Evolutionary conservation across 2,329 filamentous ascomycete genomes (phyloP).

Genomic region (Ceratocystiopsis brevicomis): DNA sequence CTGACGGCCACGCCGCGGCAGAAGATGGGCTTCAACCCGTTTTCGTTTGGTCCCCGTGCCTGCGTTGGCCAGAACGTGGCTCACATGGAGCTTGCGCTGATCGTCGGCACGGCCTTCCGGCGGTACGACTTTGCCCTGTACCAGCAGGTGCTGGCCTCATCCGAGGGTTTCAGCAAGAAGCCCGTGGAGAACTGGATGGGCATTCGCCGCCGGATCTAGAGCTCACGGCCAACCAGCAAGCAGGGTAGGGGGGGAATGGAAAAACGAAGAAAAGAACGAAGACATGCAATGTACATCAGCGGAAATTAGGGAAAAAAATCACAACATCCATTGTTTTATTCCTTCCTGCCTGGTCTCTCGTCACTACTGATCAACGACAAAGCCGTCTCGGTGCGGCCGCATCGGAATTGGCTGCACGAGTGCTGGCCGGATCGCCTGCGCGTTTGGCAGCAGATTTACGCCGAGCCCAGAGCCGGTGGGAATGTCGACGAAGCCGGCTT

Average conservation of each 20-base stretch:
- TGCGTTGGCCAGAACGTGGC: conserved; percentile 70
- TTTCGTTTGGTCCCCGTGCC: conserved; percentile 48
- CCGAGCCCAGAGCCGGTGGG: neutral
- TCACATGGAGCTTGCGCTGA: conserved; percentile 74
- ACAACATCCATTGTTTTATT: no score
- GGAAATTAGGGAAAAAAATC: no score
- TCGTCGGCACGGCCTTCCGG: conserved; percentile 46
- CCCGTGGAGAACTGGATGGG: conserved; percentile 29
- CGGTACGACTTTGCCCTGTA: conserved; percentile 29
- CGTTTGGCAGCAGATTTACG: neutral
- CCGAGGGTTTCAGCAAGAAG: conserved; percentile 69
- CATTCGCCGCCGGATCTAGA: no score
- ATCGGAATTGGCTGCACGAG: neutral
- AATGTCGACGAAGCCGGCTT: neutral
- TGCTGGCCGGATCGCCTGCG: neutral
- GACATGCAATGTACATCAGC: no score
- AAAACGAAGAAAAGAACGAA: no score
- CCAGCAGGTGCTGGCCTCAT: conserved; percentile 50
- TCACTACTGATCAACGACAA: neutral
- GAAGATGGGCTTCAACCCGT: conserved; percentile 58
- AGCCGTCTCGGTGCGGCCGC: neutral
- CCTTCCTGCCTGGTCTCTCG: no score
- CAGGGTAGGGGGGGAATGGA: no score
- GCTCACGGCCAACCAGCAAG: no score
- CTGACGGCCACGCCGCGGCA: conserved; percentile 40